Base-by-base conservation (phyloP, 2,329 filamentous ascomycete genomes). In the Hypoxylon sp. region DNA sequence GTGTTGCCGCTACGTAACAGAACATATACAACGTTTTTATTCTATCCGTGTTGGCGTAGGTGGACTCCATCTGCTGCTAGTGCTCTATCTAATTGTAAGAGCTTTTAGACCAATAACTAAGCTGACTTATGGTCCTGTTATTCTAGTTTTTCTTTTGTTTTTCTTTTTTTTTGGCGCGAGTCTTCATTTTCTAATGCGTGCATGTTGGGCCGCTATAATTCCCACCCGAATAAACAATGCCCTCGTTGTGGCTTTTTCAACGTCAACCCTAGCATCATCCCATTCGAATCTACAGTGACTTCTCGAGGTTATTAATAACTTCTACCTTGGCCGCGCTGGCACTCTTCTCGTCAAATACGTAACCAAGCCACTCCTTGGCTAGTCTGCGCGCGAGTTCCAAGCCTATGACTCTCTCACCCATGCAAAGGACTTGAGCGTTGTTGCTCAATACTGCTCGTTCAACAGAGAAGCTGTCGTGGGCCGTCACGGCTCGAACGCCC, bases 391-490 rank as follows among this genome's bases (percentile, higher is more conserved):
- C 93, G 46, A 97, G 81, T 82, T 97, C 94, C 53, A 96, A 79
- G 0, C 94, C 93, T 49, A 97, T 88, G 0, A 97, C 93, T 22
- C 93, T 84, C 86, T 97, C 91, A 0, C 93, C 93, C 85, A 97
- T 91, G 79, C 94, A 97, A 69, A 97, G 82, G 33, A 97, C 93
- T 82, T 97, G 93, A 2, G 93, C 92, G 78, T 97, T 91, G 80
- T 97, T 97, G 82, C 91, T 94, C 76, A 95, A 82, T 10, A 97
- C 88, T 20, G 91, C 90, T 55, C 93, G 84, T 85, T 97, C 93
- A 5, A 97, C 92, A 62, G 88, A 91, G 84, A 95, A 97, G 72
- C 90, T 91, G 78, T 97, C 94, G 79, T 97, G 94, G 0, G 94
- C 94, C 4, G 93, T 97, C 17, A 97, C 94, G n/a, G 94, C 94